Evolutionary conservation across 805 yeast genomes (phyloP), one percentile per base, ranked within the genome.

Genomic region (Yarrowia sp.): DNA sequence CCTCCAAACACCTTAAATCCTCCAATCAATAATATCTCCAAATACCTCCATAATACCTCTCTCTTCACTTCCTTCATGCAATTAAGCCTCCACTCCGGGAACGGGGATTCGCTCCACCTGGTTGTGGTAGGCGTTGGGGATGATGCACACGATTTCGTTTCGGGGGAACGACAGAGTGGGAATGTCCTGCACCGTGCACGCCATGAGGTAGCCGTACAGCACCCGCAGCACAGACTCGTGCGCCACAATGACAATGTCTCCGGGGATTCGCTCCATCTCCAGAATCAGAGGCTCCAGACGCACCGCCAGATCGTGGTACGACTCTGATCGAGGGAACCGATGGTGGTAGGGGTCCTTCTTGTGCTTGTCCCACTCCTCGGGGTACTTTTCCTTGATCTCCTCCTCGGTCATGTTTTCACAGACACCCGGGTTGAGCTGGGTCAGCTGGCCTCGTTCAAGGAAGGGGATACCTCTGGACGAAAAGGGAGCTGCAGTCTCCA

Each of bases 231-330:
- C 89, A 0, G 97, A 87, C 74, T 94, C 98, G 77, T 95, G 98
- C 0, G 97, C 98, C 73, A 95, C 90, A 70, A 95, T 89, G 72
- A 95, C 81, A 15, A 95, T 85, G 76, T 92, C 97, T 67, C 91
- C 85, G 19, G 78, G 74, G 85, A 90, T 88, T 73, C 98, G 85
- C 78, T 95, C 99, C 87, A 95, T 89, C 78, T 95, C 98, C 76
- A 95, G 83, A 70, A 95, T 86, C 68, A 95, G 82, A 0, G 98
- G 97, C 79, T 95, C 99, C 80, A 95, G 85, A 73, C 97, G 87
- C 45, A 95, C 89, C 0, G 99, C 98, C 69, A 95, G 83, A 78
- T 95, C 99, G 78, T 95, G 99, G 76, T 92, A 95, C 64, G 96
- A 90, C 79, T 95, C 99, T 0, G 97, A 92, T 63, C 98, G 83